Conservation (phyloP, 108 stramenopile genomes). For the Epithemia pelagica region DNA sequence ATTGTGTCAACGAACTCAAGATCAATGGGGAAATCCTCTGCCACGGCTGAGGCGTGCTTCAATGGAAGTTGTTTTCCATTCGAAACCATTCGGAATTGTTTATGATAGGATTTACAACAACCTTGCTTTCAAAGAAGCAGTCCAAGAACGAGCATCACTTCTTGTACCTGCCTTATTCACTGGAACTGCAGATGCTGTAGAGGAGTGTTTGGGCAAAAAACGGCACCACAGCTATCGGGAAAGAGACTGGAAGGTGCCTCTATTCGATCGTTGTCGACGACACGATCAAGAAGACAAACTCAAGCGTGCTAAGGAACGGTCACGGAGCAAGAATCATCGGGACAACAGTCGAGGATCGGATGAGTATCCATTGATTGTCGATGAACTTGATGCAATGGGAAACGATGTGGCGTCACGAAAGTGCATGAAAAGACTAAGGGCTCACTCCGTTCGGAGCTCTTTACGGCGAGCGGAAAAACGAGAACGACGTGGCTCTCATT, state of each 20-base stretch:
- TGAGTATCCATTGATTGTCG: neutral
- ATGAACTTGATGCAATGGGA: neutral
- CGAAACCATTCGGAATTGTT: conserved; percentile 37
- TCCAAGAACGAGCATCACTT: conserved; percentile 34
- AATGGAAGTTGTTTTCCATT: conserved; percentile 54
- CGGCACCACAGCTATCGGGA: neutral
- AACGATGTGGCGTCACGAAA: neutral
- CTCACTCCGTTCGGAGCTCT: neutral
- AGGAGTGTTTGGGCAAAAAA: neutral
- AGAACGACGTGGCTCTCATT: neutral
- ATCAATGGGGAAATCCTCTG: conserved; percentile 56
- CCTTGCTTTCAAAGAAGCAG: conserved; percentile 38
- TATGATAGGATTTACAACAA: conserved; percentile 22
- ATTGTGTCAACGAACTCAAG: conserved; percentile 32
- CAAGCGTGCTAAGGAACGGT: neutral
- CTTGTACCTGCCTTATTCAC: conserved; percentile 58
- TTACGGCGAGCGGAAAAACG: neutral
- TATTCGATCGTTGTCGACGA: neutral
- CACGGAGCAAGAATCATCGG: neutral
- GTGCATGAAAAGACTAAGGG: neutral
- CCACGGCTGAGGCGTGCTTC: conserved; percentile 62
- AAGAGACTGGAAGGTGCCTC: neutral
- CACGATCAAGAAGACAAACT: neutral
- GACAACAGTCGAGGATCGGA: neutral
- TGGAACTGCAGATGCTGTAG: conserved; percentile 49